Evolutionary conservation across 1,139 yeast species (phyloP).

Genomic region (Hanseniaspora uvarum): DNA sequence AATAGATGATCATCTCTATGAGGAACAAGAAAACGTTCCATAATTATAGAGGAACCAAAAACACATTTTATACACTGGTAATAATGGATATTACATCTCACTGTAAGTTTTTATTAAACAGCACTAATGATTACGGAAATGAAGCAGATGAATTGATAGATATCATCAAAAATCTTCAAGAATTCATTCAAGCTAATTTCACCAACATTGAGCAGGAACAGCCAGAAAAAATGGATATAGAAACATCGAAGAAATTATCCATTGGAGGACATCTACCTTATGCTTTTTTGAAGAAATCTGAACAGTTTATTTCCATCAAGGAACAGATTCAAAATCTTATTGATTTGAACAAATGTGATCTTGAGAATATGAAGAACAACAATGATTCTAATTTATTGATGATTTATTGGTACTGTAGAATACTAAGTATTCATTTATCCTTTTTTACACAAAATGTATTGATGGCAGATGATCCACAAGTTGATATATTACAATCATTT

Average conservation of each 20-base stretch:
- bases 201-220: constrained; percentile 55
- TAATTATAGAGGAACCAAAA: neutral
- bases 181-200: constrained; percentile 62
- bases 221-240: constrained; percentile 26
- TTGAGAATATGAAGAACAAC: constrained; percentile 44
- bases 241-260: constrained; percentile 34
- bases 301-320: constrained; percentile 34
- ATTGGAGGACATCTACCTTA: constrained; percentile 58
- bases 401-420: constrained; percentile 67
- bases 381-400: constrained; percentile 33
- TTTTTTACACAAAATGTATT: constrained; percentile 25
- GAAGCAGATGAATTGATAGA: neutral
- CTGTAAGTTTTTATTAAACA: neutral
- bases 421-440: constrained; percentile 52
- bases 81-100: neutral
- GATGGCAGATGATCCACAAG: constrained; percentile 40
- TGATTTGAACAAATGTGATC: constrained; percentile 29
- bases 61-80: neutral
- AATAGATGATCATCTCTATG: neutral
- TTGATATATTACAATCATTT: constrained; percentile 3
- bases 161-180: constrained; percentile 5
- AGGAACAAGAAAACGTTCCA: neutral
- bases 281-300: constrained; percentile 47
- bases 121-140: neutral
- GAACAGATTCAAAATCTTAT: neutral